These are phyloP conservation scores for Phenoliferia sp. DNA, from an alignment of 1,284 basidiomycete genomes.

Conservation along the genomic window DNA sequence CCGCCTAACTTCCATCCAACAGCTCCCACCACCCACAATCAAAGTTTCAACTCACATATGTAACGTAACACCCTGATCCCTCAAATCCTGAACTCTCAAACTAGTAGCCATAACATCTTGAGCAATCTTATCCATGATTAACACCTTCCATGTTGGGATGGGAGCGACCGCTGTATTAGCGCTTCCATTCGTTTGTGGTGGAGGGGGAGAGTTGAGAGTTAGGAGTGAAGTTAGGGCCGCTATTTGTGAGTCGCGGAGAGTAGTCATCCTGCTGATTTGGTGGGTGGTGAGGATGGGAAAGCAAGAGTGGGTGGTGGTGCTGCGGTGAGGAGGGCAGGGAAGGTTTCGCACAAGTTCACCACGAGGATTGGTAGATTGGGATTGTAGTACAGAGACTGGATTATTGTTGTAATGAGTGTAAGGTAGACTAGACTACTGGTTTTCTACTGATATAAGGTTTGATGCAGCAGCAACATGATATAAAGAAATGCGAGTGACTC, in stretches of 20 bases:
- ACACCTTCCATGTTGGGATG: slow-evolving; percentile 91
- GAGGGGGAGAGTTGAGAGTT: slow-evolving; percentile 52
- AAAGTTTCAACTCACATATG: slow-evolving; percentile 76
- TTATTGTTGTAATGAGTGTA: too few species aligned
- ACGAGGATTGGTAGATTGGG: too few species aligned
- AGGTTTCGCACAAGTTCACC: too few species aligned
- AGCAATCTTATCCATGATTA: slow-evolving; percentile 89
- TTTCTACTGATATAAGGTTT: too few species aligned
- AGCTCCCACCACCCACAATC: background rate
- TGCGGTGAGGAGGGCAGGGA: too few species aligned
- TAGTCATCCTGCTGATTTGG: slow-evolving; percentile 41
- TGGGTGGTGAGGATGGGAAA: too few species aligned
- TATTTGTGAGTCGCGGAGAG: slow-evolving; percentile 74
- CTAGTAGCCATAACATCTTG: slow-evolving; percentile 96
- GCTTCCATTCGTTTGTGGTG: slow-evolving; percentile 4
- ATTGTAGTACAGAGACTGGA: too few species aligned
- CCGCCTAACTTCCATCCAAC: background rate
- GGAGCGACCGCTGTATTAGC: slow-evolving; percentile 32
- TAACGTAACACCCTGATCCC: slow-evolving; percentile 92
- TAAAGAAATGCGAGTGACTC: background rate
- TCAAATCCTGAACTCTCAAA: slow-evolving; percentile 88
- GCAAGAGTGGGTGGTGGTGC: too few species aligned
- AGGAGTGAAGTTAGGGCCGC: slow-evolving; percentile 62
- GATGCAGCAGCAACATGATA: too few species aligned
- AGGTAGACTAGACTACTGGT: too few species aligned